phyloP scores from a whole-genome alignment of 73 alveolate genomes.

The Paramecium tetraurelia region DNA sequence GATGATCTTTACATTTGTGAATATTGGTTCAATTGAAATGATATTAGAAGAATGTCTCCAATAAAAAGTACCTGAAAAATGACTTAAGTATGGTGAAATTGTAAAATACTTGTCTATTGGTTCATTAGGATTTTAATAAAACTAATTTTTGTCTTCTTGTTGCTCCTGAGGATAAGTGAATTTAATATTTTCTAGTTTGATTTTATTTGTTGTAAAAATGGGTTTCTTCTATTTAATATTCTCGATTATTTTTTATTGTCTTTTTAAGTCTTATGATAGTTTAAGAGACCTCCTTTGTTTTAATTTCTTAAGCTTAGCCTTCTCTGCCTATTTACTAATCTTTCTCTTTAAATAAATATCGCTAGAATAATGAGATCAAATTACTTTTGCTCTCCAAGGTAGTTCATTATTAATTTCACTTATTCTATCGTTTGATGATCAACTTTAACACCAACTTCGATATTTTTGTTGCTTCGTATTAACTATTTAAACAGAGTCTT shows the following conservation, averaged over 20 bases:
- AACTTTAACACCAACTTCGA: background rate
- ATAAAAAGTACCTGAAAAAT: background rate
- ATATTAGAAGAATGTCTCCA: background rate
- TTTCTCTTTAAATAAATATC: background rate
- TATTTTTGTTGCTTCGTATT: background rate
- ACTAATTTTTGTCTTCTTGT: background rate
- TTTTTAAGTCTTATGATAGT: background rate
- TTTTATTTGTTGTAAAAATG: background rate
- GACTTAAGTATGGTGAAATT: background rate
- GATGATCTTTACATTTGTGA: background rate
- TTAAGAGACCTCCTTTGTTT: background rate
- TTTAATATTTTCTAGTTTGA: background rate
- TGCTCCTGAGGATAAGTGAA: background rate
- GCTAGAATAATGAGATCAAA: background rate
- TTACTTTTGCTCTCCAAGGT: background rate
- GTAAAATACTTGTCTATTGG: background rate
- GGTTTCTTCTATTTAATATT: background rate
- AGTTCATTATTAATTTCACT: background rate
- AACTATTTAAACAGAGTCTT: background rate
- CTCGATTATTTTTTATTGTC: background rate
- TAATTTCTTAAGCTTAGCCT: background rate
- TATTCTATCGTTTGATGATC: background rate
- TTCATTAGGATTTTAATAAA: too few relatives aligned
- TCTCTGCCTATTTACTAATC: background rate
- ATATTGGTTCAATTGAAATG: background rate